A percentile compares a stretch with the other conserved stretches of the same genome.
These are phyloP conservation scores for Cryphonectria naterciae DNA, from an alignment of 2,329 filamentous ascomycete species.

Conservation along the genomic window DNA sequence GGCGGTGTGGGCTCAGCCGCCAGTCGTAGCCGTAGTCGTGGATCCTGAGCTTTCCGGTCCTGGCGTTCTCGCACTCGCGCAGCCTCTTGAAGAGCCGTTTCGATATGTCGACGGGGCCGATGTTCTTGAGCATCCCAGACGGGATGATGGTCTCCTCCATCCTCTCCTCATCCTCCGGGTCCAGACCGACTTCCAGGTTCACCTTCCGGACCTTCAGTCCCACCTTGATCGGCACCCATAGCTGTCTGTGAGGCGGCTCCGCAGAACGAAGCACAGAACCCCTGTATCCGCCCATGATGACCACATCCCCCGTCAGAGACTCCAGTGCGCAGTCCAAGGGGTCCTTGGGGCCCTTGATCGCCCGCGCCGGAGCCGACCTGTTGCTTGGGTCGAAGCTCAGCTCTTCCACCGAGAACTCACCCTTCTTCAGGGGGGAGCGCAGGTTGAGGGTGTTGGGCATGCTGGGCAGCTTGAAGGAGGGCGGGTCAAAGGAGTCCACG, in stretches of 20 bases:
- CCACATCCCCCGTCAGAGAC: slow-evolving; percentile 78
- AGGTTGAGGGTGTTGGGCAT: slow-evolving; percentile 29
- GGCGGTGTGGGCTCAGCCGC: slow-evolving; percentile 79
- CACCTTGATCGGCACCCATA: slow-evolving; percentile 94
- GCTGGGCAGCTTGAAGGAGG: slow-evolving; percentile 72
- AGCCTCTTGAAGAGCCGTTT: slow-evolving; percentile 79
- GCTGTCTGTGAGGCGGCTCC: slow-evolving; percentile 78
- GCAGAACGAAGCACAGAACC: slow-evolving; percentile 88
- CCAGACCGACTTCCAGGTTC: slow-evolving; percentile 83
- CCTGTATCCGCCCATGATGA: slow-evolving; percentile 87
- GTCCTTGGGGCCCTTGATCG: slow-evolving; percentile 33
- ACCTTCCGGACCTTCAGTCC: slow-evolving; percentile 90
- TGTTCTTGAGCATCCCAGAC: slow-evolving; percentile 86
- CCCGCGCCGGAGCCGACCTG: slow-evolving; percentile 30
- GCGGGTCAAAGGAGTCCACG: slow-evolving; percentile 80
- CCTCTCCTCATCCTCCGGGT: slow-evolving; percentile 78
- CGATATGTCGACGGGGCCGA: slow-evolving; percentile 90
- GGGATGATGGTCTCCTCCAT: slow-evolving; percentile 85
- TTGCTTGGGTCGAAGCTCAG: slow-evolving; percentile 27
- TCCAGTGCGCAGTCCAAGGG: slow-evolving; percentile 62
- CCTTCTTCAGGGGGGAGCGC: slow-evolving; percentile 37
- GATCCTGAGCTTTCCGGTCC: slow-evolving; percentile 71
- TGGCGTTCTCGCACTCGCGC: slow-evolving; percentile 72
- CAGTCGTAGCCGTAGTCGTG: slow-evolving; percentile 97
- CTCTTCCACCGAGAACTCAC: slow-evolving; percentile 23